phyloP scores from a whole-genome alignment of 441 rosid species.

The Eruca vesicaria region DNA sequence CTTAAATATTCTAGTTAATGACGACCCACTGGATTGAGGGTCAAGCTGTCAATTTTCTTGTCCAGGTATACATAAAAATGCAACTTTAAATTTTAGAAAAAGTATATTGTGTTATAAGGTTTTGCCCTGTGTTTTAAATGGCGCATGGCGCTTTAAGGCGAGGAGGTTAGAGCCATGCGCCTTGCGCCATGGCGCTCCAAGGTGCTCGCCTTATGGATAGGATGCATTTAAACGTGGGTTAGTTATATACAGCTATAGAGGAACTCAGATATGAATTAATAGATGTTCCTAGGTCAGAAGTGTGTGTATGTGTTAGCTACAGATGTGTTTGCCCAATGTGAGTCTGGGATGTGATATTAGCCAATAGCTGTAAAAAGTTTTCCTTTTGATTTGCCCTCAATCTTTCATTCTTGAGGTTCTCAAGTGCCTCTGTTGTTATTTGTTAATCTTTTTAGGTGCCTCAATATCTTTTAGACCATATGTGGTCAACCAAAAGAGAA shows the following conservation, averaged over 20 bases:
- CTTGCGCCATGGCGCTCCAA: too few relatives aligned
- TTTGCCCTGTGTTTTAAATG: too few relatives aligned
- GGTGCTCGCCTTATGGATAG: too few relatives aligned
- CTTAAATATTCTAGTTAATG: background rate
- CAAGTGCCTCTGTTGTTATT: background rate
- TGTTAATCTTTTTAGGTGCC: conserved; percentile 65
- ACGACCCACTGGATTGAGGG: background rate
- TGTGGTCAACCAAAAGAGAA: conserved; percentile 73
- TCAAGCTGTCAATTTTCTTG: background rate
- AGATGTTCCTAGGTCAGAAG: too few relatives aligned
- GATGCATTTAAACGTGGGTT: too few relatives aligned
- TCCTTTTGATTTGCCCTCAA: background rate
- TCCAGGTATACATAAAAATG: background rate
- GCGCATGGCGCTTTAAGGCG: too few relatives aligned
- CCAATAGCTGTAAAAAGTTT: background rate
- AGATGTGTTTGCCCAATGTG: background rate
- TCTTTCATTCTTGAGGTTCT: background rate
- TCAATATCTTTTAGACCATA: conserved; percentile 78
- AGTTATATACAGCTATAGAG: too few relatives aligned
- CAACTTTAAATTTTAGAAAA: background rate
- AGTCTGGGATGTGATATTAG: background rate
- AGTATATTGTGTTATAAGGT: background rate
- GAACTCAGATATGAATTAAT: too few relatives aligned
- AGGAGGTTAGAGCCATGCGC: too few relatives aligned
- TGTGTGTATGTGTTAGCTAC: too few relatives aligned